phyloP scores from a whole-genome alignment of 2,329 filamentous ascomycete genomes.

The Talaromyces sp. region DNA sequence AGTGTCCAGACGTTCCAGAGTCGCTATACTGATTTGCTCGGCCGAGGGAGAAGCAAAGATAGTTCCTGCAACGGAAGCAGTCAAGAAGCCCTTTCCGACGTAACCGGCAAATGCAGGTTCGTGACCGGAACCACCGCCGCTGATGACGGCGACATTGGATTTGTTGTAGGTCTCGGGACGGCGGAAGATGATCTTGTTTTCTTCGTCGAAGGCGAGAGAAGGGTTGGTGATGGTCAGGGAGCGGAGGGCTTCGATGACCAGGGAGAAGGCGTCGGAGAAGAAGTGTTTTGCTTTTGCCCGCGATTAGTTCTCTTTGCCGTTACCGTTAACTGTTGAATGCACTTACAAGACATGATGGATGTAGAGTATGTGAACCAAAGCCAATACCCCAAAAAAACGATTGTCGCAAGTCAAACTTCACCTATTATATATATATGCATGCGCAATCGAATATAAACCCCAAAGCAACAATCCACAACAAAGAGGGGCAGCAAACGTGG shows the following conservation, averaged over 20 bases:
- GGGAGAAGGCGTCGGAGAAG: conserved; percentile 72
- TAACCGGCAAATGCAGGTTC: conserved; percentile 84
- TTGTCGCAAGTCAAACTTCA: too few species aligned
- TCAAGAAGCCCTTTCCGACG: conserved; percentile 74
- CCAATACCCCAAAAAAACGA: too few species aligned
- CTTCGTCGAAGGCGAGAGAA: conserved; percentile 67
- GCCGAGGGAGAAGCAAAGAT: conserved; percentile 79
- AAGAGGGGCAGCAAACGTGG: background rate
- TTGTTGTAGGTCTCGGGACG: conserved; percentile 51
- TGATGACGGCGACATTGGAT: conserved; percentile 72
- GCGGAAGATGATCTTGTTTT: conserved; percentile 80
- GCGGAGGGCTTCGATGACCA: conserved; percentile 71
- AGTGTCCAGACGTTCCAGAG: conserved; percentile 66
- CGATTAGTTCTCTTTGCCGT: background rate
- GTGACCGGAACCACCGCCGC: conserved; percentile 84
- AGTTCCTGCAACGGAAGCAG: conserved; percentile 76
- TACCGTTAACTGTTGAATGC: background rate
- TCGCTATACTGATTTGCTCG: conserved; percentile 73
- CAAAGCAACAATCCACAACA: too few species aligned
- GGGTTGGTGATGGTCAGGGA: conserved; percentile 80
- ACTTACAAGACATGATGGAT: conserved; percentile 12
- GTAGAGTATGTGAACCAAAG: background rate
- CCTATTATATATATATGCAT: background rate
- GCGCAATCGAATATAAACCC: too few species aligned
- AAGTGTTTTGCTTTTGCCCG: conserved; percentile 69